phyloP scores from a whole-genome alignment of 306 rosid species.

The Vigna unguiculata region DNA sequence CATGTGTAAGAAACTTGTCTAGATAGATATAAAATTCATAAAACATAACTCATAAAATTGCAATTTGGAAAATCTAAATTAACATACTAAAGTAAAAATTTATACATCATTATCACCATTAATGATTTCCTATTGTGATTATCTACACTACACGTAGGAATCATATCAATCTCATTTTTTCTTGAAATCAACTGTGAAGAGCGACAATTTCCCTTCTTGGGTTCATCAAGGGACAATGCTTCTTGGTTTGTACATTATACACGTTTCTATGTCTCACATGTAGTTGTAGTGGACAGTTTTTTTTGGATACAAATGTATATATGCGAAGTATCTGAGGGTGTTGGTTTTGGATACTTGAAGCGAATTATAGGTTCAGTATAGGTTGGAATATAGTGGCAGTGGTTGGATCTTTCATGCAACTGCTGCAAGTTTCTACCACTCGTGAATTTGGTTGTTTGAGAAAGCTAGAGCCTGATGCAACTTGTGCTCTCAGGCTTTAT shows the following conservation, averaged over 20 bases:
- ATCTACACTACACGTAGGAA: too few species aligned
- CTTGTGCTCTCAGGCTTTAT: slow-evolving; percentile 27
- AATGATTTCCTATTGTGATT: too few species aligned
- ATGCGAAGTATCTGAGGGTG: not conserved
- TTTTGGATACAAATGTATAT: not conserved
- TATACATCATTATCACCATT: too few species aligned
- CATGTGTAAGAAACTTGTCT: not conserved
- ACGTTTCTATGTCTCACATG: too few species aligned
- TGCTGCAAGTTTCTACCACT: slow-evolving; percentile 9
- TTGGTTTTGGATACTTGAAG: not conserved
- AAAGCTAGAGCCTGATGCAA: slow-evolving; percentile 13
- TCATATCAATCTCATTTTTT: too few species aligned
- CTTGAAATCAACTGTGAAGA: too few species aligned
- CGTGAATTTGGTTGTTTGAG: slow-evolving; percentile 37
- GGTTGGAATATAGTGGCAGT: not conserved
- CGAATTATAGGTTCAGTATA: not conserved
- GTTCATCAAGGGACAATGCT: not conserved
- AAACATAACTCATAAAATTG: not conserved
- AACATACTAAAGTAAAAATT: too few species aligned
- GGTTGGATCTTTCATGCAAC: not conserved
- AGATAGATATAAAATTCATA: not conserved
- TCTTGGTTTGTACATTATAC: not conserved
- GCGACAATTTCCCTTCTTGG: too few species aligned
- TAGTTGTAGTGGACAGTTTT: too few species aligned
- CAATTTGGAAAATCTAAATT: not conserved